Evolutionary conservation across 352 stramenopile genomes (phyloP).

Genomic region (Phytophthora colocasiae): DNA sequence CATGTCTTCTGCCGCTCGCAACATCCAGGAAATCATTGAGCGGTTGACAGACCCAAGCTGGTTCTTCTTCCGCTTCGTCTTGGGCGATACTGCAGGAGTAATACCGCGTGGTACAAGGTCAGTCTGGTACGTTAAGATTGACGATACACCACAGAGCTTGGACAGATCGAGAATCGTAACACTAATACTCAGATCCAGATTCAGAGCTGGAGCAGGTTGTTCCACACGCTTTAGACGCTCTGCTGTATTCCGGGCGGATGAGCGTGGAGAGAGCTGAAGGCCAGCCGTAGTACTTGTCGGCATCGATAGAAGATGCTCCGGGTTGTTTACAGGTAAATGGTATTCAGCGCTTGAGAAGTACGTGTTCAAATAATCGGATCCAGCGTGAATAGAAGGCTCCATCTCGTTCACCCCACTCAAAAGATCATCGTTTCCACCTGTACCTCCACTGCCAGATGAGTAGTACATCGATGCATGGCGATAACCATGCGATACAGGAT

Average conservation of each 20-base stretch:
- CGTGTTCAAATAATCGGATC: constrained; percentile 76
- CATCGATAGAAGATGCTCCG: constrained; percentile 70
- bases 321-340: constrained; percentile 73
- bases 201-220: constrained; percentile 48
- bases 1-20: constrained; percentile 51
- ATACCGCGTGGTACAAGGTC: constrained; percentile 37
- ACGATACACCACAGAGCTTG: constrained; percentile 76
- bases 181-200: constrained; percentile 74
- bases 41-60: constrained; percentile 41
- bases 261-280: constrained; percentile 56
- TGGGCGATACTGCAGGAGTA: constrained; percentile 16
- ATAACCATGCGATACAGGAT: constrained; percentile 35
- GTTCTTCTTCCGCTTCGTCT: constrained; percentile 26
- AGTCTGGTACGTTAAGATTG: constrained; percentile 75
- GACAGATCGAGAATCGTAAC: constrained; percentile 81
- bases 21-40: constrained; percentile 71
- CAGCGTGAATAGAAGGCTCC: constrained; percentile 65
- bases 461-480: constrained; percentile 53
- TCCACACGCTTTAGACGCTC: constrained; percentile 62
- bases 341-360: constrained; percentile 78
- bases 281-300: constrained; percentile 44
- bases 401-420: constrained; percentile 41
- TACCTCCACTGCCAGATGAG: constrained; percentile 28
- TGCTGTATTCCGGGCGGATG: constrained; percentile 40
- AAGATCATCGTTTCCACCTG: constrained; percentile 34